phyloP scores from a whole-genome alignment of 2,329 filamentous ascomycete genomes.

The Chaetothyriales sp. region DNA sequence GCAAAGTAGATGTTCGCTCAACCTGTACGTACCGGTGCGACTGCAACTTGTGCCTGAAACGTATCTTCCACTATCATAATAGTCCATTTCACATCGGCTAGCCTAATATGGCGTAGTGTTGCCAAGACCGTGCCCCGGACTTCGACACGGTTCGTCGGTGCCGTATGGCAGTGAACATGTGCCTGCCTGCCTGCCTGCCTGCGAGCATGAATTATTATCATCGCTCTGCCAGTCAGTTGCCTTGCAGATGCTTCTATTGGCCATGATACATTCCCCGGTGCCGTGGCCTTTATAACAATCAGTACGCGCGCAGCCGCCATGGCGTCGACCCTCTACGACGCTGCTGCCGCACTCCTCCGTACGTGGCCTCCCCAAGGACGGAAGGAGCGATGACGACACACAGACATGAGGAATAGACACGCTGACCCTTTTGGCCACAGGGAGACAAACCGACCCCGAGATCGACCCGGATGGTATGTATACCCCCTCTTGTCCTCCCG shows the following conservation, averaged over 20 bases:
- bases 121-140: neutral
- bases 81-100: neutral
- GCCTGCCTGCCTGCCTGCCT: too few relatives aligned
- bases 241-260: neutral
- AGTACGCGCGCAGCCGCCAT: neutral
- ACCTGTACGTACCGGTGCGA: too few relatives aligned
- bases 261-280: neutral
- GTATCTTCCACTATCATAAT: too few relatives aligned
- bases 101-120: neutral
- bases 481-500: neutral
- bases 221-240: neutral
- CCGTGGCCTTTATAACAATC: neutral
- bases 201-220: neutral
- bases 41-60: neutral
- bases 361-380: neutral
- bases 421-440: constrained; percentile 1
- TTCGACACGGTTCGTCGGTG: neutral
- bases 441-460: constrained; percentile 11
- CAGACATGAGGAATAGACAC: neutral
- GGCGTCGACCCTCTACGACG: neutral
- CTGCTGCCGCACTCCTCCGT: neutral
- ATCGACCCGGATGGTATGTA: constrained; percentile 13
- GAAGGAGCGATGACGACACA: neutral
- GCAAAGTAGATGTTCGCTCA: neutral
- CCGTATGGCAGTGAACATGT: neutral